These are phyloP conservation scores for Royoungia palumana DNA, from an alignment of 768 basidiomycete species.

Conservation along the genomic window DNA sequence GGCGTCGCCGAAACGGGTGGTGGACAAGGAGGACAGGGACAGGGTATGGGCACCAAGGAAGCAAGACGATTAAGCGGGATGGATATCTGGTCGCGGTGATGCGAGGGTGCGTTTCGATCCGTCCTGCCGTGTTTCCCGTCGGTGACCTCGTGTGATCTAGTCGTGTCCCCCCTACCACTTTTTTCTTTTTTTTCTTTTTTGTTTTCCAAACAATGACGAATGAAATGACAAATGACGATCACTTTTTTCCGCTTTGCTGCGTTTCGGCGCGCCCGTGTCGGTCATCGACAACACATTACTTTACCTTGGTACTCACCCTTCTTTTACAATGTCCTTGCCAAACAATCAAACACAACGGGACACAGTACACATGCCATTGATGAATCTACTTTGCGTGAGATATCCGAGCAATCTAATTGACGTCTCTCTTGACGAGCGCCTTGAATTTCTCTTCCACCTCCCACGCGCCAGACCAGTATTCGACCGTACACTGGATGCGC, in stretches of 20 bases:
- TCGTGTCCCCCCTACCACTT: background rate
- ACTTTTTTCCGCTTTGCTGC: background rate
- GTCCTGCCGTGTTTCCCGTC: background rate
- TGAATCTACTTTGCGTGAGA: too few species aligned
- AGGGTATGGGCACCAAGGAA: slow-evolving; percentile 47
- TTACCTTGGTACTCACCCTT: too few species aligned
- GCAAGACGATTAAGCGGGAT: slow-evolving; percentile 58
- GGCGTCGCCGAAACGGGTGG: slow-evolving; percentile 35
- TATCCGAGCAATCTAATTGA: slow-evolving; percentile 2
- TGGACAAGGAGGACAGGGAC: slow-evolving; percentile 31
- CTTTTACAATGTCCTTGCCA: too few species aligned
- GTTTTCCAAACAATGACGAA: background rate
- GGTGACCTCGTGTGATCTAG: background rate
- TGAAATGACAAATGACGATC: slow-evolving; percentile 7
- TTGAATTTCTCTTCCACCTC: slow-evolving; percentile 85
- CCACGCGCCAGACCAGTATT: slow-evolving; percentile 95
- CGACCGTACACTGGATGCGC: slow-evolving; percentile 69
- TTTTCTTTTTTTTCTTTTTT: background rate
- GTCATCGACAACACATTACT: too few species aligned
- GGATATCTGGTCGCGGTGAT: slow-evolving; percentile 75
- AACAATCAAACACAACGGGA: too few species aligned
- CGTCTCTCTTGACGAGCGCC: slow-evolving; percentile 2
- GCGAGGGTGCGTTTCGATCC: background rate
- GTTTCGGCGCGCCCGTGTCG: background rate
- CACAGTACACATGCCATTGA: too few species aligned